phyloP scores from a whole-genome alignment of 2,329 filamentous ascomycete genomes.

The Colletotrichum sp. region DNA sequence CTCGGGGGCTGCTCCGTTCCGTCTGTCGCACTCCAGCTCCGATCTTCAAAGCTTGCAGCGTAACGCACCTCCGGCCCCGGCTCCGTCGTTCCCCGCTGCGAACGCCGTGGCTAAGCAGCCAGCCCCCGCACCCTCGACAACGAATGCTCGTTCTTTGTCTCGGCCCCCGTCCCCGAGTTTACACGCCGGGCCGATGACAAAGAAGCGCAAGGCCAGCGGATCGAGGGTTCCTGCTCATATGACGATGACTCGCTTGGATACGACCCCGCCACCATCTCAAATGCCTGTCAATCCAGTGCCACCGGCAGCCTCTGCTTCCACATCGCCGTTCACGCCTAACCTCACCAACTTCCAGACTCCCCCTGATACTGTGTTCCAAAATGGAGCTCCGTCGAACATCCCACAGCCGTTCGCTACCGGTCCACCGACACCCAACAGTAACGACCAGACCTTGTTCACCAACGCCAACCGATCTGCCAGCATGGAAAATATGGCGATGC shows the following conservation, averaged over 20 bases:
- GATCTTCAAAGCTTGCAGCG: conserved; percentile 67
- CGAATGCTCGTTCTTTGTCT: conserved; percentile 51
- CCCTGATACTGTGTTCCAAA: conserved; percentile 36
- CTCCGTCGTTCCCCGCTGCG: conserved; percentile 30
- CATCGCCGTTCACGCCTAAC: conserved; percentile 60
- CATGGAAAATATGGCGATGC: conserved; percentile 68
- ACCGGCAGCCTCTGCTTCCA: conserved; percentile 43
- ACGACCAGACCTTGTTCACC: conserved; percentile 63
- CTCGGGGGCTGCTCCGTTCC: conserved; percentile 48
- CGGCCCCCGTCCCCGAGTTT: conserved; percentile 75
- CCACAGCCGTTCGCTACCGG: conserved; percentile 52
- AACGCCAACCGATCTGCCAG: conserved; percentile 64
- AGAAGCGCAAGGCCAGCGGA: conserved; percentile 82
- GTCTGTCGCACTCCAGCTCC: conserved; percentile 64
- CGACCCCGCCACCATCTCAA: conserved; percentile 46
- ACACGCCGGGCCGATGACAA: conserved; percentile 69
- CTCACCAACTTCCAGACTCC: conserved; percentile 47
- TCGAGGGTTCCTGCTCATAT: conserved; percentile 76
- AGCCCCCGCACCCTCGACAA: background rate
- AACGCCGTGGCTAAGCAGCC: conserved; percentile 31
- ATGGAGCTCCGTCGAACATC: conserved; percentile 21
- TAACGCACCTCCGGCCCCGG: conserved; percentile 39
- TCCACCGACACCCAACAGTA: conserved; percentile 70
- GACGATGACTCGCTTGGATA: conserved; percentile 83
- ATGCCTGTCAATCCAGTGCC: conserved; percentile 42